Percentiles rank a stretch among this genome's conserved stretches.
Evolutionary conservation across 2,329 filamentous ascomycete species (phyloP).

Genomic region (Penicillium sp.): DNA sequence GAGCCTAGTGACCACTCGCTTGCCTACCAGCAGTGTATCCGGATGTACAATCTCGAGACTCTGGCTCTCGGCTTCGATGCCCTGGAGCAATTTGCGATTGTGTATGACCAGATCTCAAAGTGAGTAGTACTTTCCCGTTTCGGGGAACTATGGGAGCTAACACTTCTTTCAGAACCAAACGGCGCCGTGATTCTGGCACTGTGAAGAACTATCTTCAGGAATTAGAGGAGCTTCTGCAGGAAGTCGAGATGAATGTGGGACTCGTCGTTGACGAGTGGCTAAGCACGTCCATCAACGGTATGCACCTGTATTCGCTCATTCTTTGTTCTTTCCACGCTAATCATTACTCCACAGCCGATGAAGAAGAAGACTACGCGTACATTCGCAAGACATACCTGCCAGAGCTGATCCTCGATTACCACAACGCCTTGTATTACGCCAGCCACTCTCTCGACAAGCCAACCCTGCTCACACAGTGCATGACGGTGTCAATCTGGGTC

Average conservation of each 20-base stretch:
- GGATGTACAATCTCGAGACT: slow-evolving; percentile 67
- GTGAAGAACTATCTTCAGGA: slow-evolving; percentile 54
- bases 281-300: slow-evolving; percentile 55
- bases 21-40: slow-evolving; percentile 53
- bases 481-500: slow-evolving; percentile 82
- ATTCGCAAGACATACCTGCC: slow-evolving; percentile 80
- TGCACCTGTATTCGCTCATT: slow-evolving; percentile 22
- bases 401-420: slow-evolving; percentile 79
- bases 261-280: slow-evolving; percentile 66
- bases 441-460: slow-evolving; percentile 69
- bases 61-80: slow-evolving; percentile 65
- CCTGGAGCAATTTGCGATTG: slow-evolving; percentile 64
- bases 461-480: slow-evolving; percentile 75
- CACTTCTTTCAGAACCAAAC: slow-evolving; percentile 25
- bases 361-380: slow-evolving; percentile 59
- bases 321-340: slow-evolving; percentile 2
- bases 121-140: slow-evolving; percentile 24
- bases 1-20: background rate
- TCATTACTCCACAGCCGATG: slow-evolving; percentile 43
- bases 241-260: slow-evolving; percentile 56
- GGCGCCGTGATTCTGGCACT: slow-evolving; percentile 34
- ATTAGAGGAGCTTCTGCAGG: slow-evolving; percentile 56
- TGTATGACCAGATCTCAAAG: slow-evolving; percentile 49
- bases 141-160: slow-evolving; percentile 9
- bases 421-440: slow-evolving; percentile 75